Base-by-base conservation (phyloP, 148 eudicot species). In the Fagopyrum homotropicum region DNA sequence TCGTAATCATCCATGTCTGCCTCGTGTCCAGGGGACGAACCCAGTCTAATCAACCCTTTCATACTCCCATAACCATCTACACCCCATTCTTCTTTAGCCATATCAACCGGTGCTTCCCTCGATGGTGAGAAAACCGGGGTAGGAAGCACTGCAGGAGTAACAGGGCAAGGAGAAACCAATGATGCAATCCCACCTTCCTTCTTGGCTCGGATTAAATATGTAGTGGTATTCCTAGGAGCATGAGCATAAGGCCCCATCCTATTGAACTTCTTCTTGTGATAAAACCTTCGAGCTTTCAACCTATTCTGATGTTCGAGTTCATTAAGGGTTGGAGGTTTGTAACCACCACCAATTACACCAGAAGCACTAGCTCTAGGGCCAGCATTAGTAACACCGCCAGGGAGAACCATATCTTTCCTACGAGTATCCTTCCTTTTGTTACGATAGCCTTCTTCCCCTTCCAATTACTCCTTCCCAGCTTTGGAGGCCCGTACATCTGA, bases 31-130 rank as follows among this genome's bases (percentile, higher is more conserved):
- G 93, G 90, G 4, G 78, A 52, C 1, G 96, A 89, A 47, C 96
- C 79, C 59, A 92, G 83, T 89, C 99, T 86, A 72, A 95, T 95
- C 79, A 92, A 77, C 2, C 99, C 97, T 73, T 95, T 95, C 99
- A 95, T 95, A 0, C 96, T 90, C 9, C 99, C 99, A 77, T 95
- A 95, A 30, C 99, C 99, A 80, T 95, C 97, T 7, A 95, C 99
- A 4, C 99, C 98, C 99, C 97, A 95, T 80, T 95, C 98, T 75
- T 91, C 98, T 76, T 94, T 94, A 0, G 98, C 98, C 93, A 86
- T 94, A 60, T 94, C 98, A 69, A 89, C 98, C 79, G 91, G 77
- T 11, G 88, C 89, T 85, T 95, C 97, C 63, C 89, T 89, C 0
- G 97, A 92, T 0, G 98, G 97, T 0, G 99, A 95, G 71, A 95